Conservation (phyloP, 2,329 filamentous ascomycete species). For the Cladosporium velox region DNA sequence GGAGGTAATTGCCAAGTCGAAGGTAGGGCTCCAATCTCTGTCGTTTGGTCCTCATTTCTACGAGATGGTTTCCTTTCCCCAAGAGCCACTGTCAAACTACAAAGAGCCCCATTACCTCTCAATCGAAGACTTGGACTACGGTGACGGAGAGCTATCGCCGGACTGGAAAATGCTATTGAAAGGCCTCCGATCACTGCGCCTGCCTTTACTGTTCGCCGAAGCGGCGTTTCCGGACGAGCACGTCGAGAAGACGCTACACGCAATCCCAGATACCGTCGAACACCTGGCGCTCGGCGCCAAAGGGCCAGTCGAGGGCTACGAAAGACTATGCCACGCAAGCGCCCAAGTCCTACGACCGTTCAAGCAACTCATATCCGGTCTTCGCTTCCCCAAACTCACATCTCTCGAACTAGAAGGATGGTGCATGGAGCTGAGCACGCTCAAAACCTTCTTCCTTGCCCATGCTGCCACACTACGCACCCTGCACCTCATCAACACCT, state of each 20-base stretch:
- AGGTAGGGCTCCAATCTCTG: not conserved
- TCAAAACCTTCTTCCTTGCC: not conserved
- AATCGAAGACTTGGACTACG: not conserved
- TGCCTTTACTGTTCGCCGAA: not conserved
- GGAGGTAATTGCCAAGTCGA: not conserved
- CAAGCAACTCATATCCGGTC: not conserved
- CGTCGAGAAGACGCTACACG: not conserved
- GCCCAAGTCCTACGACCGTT: constrained; percentile 1
- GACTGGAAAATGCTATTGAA: not conserved
- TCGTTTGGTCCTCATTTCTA: constrained; percentile 10
- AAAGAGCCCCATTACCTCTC: constrained; percentile 13
- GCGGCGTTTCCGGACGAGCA: not conserved
- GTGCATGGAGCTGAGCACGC: not conserved
- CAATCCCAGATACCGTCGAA: not conserved
- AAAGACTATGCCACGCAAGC: not conserved
- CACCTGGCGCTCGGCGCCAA: constrained; percentile 2
- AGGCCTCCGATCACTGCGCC: not conserved
- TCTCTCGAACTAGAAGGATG: constrained; percentile 17
- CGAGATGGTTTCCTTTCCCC: constrained; percentile 1
- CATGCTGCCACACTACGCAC: constrained; percentile 11
- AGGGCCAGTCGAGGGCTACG: constrained; percentile 8
- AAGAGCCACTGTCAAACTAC: not conserved
- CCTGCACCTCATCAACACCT: constrained; percentile 14
- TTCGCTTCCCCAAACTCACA: not conserved
- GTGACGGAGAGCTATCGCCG: not conserved